Conservation (phyloP, 2,329 filamentous ascomycete species). For the Claviceps sp. region DNA sequence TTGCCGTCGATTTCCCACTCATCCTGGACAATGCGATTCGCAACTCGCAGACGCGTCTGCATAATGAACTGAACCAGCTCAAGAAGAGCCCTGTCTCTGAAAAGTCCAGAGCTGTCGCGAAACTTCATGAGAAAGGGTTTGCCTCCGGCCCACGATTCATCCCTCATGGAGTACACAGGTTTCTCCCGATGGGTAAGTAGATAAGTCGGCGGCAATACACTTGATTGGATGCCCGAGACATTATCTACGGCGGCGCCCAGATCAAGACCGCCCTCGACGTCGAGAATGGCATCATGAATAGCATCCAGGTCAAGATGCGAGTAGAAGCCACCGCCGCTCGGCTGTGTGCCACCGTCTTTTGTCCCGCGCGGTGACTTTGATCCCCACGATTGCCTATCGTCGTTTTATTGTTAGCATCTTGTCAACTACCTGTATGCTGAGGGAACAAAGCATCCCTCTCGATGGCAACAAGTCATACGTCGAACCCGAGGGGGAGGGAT, state of each 20-base stretch:
- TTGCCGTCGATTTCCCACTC: slow-evolving; percentile 17
- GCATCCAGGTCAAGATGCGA: slow-evolving; percentile 23
- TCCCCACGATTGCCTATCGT: slow-evolving; percentile 1
- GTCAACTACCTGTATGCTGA: too few species aligned
- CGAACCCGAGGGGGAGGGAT: too few species aligned
- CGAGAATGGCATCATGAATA: slow-evolving; percentile 21
- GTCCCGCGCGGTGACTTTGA: slow-evolving; percentile 5
- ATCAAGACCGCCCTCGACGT: slow-evolving; percentile 14
- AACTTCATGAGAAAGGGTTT: slow-evolving; percentile 14
- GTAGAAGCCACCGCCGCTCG: slow-evolving; percentile 15
- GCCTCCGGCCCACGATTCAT: slow-evolving; percentile 5
- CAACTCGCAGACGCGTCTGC: slow-evolving; percentile 16
- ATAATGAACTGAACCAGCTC: slow-evolving; percentile 17
- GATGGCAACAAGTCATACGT: too few species aligned
- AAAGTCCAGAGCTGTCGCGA: slow-evolving; percentile 13
- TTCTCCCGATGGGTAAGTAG: slow-evolving; percentile 1
- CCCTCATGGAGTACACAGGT: slow-evolving; percentile 6
- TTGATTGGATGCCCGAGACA: slow-evolving; percentile 2
- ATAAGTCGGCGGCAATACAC: slow-evolving; percentile 3
- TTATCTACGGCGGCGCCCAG: slow-evolving; percentile 4
- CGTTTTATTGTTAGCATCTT: neutral
- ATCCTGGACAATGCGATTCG: slow-evolving; percentile 17
- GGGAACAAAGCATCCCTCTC: too few species aligned
- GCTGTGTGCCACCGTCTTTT: slow-evolving; percentile 6
- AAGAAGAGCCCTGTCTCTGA: slow-evolving; percentile 15